Evolutionary conservation across 2,329 filamentous ascomycete genomes (phyloP).

Genomic region (Phoma sp.): DNA sequence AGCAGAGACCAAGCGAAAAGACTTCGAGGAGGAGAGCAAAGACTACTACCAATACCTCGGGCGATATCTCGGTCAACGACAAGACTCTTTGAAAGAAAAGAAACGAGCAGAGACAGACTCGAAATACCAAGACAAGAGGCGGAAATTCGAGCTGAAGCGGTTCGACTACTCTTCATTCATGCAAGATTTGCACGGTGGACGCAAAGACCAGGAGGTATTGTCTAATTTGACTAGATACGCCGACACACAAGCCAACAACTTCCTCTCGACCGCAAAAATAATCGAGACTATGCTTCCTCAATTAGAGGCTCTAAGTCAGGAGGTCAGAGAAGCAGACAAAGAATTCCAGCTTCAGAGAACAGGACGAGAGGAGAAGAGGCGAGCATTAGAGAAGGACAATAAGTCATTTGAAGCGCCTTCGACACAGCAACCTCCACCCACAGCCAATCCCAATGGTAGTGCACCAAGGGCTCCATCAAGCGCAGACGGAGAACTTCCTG

Average conservation of each 20-base stretch:
- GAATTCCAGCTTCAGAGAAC: slow-evolving; percentile 94
- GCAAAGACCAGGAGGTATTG: slow-evolving; percentile 95
- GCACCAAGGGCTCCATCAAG: slow-evolving; percentile 28
- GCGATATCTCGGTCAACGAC: slow-evolving; percentile 92
- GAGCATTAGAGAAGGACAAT: slow-evolving; percentile 87
- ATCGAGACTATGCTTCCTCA: slow-evolving; percentile 88
- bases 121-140: slow-evolving; percentile 92
- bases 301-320: slow-evolving; percentile 83
- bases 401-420: slow-evolving; percentile 50
- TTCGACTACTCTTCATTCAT: slow-evolving; percentile 99
- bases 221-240: slow-evolving; percentile 95
- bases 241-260: slow-evolving; percentile 84
- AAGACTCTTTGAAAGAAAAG: slow-evolving; percentile 96
- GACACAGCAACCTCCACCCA: slow-evolving; percentile 28
- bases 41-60: slow-evolving; percentile 97
- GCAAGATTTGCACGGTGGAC: slow-evolving; percentile 98
- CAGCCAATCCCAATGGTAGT: slow-evolving; percentile 35
- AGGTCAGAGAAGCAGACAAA: slow-evolving; percentile 94
- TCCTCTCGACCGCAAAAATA: slow-evolving; percentile 82
- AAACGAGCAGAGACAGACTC: slow-evolving; percentile 93
- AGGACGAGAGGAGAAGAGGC: slow-evolving; percentile 94
- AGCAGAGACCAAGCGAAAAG: slow-evolving; percentile 93
- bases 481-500: slow-evolving; percentile 36
- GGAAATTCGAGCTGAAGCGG: slow-evolving; percentile 94
- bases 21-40: slow-evolving; percentile 98